Evolutionary conservation across 768 basidiomycete species (phyloP).

Genomic region (Trametes villosa): DNA sequence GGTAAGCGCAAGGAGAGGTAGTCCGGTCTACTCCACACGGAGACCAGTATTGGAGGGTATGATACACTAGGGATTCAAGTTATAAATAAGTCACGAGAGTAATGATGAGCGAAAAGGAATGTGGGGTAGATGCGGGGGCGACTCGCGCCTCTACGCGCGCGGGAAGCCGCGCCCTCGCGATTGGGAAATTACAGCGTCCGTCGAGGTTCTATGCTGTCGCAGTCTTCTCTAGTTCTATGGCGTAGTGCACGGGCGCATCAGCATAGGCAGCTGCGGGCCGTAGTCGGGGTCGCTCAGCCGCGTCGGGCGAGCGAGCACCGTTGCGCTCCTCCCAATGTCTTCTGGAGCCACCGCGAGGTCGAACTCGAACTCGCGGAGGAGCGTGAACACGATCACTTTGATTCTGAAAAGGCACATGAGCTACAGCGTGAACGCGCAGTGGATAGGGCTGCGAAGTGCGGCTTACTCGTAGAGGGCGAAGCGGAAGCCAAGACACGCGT

Average conservation of each 20-base stretch:
- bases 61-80: no score
- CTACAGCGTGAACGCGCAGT: slow-evolving; percentile 9
- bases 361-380: slow-evolving; percentile 36
- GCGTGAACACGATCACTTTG: slow-evolving; percentile 38
- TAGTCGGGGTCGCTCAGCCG: not conserved
- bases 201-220: no score
- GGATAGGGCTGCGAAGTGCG: not conserved
- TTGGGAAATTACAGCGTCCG: no score
- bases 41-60: no score
- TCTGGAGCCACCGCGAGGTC: slow-evolving; percentile 30
- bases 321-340: slow-evolving; percentile 18
- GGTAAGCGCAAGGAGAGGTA: no score
- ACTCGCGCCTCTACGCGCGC: no score
- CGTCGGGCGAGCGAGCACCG: slow-evolving; percentile 2
- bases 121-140: no score
- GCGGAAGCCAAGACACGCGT: slow-evolving; percentile 68
- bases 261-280: slow-evolving; percentile 8
- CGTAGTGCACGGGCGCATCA: not conserved
- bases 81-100: no score
- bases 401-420: slow-evolving; percentile 20
- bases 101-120: no score
- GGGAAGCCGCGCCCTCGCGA: no score
- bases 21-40: no score
- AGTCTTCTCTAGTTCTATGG: no score
- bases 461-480: slow-evolving; percentile 63